A percentile compares a stretch with the other conserved stretches of the same genome.
phyloP scores from a whole-genome alignment of 495 filamentous ascomycete species.

The Podospora pseudoanserina region DNA sequence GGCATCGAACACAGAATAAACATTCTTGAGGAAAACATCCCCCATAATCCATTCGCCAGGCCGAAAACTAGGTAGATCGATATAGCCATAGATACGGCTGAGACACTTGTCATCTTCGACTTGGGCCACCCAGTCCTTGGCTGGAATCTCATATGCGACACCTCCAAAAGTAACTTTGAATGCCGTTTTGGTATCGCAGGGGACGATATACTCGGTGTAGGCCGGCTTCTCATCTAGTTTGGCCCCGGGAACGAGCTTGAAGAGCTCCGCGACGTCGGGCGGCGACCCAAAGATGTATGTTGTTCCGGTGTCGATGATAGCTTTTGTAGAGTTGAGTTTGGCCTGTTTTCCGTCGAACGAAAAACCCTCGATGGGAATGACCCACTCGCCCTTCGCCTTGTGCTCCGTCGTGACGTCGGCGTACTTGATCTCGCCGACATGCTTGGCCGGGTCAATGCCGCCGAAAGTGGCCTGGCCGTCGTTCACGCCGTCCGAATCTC shows the following conservation, averaged over 20 bases:
- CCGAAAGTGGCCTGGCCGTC: conserved; percentile 79
- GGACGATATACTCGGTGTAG: conserved; percentile 60
- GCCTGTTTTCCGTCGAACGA: conserved; percentile 54
- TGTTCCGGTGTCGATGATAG: conserved; percentile 80
- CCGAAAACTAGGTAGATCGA: conserved; percentile 25
- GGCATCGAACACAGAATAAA: conserved; percentile 81
- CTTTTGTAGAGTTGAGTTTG: conserved; percentile 49
- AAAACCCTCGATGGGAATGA: conserved; percentile 62
- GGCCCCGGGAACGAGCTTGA: conserved; percentile 62
- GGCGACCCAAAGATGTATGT: conserved; percentile 67
- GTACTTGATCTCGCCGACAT: conserved; percentile 63
- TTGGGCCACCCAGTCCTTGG: conserved; percentile 65
- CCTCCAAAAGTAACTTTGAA: conserved; percentile 43
- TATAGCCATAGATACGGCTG: conserved; percentile 60
- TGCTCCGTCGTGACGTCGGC: conserved; percentile 40
- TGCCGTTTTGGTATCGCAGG: conserved; percentile 58
- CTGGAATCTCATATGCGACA: conserved; percentile 57
- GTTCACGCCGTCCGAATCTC: conserved; percentile 59
- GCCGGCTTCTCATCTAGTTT: conserved; percentile 24
- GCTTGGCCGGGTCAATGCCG: conserved; percentile 59
- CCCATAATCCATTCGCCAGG: conserved; percentile 66
- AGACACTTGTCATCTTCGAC: conserved; percentile 49
- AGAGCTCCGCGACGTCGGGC: conserved; percentile 59
- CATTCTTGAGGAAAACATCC: conserved; percentile 83
- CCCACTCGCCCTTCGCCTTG: conserved; percentile 53